phyloP scores from a whole-genome alignment of 2,329 filamentous ascomycete species.

The Colletotrichum sidae region DNA sequence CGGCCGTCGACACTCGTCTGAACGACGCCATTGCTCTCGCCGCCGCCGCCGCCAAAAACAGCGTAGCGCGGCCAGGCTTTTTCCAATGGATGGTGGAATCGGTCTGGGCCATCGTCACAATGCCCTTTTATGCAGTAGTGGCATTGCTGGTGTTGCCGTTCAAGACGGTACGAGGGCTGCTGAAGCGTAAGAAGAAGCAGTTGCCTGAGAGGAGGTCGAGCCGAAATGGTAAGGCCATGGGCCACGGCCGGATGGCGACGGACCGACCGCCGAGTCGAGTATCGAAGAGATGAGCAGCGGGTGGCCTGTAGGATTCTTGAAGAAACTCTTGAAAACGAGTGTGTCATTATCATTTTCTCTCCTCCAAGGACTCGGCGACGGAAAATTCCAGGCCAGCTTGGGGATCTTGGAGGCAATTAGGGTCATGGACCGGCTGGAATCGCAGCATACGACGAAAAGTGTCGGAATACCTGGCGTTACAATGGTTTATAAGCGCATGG shows the following conservation, averaged over 20 bases:
- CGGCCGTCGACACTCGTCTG: constrained; percentile 76
- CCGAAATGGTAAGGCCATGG: constrained; percentile 41
- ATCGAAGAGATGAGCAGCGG: constrained; percentile 29
- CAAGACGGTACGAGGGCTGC: constrained; percentile 49
- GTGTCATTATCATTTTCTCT: too few relatives aligned
- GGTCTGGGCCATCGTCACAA: constrained; percentile 47
- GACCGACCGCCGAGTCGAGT: constrained; percentile 51
- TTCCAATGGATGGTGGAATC: constrained; percentile 53
- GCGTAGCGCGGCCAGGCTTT: constrained; percentile 50
- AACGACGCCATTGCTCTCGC: constrained; percentile 86
- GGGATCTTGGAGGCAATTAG: too few relatives aligned
- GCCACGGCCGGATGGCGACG: constrained; percentile 48
- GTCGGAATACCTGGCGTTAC: constrained; percentile 8
- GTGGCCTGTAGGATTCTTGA: too few relatives aligned
- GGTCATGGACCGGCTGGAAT: neutral
- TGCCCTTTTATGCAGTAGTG: constrained; percentile 56
- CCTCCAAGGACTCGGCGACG: too few relatives aligned
- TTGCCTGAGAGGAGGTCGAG: constrained; percentile 40
- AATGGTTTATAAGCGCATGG: constrained; percentile 2
- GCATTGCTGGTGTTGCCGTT: constrained; percentile 57
- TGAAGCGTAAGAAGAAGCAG: constrained; percentile 48
- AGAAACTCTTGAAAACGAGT: too few relatives aligned
- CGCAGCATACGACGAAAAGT: constrained; percentile 1
- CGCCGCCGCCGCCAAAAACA: constrained; percentile 74
- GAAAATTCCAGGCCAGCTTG: too few relatives aligned